phyloP scores from a whole-genome alignment of 1,284 basidiomycete genomes.

The Phylloboletellus chloephorus region DNA sequence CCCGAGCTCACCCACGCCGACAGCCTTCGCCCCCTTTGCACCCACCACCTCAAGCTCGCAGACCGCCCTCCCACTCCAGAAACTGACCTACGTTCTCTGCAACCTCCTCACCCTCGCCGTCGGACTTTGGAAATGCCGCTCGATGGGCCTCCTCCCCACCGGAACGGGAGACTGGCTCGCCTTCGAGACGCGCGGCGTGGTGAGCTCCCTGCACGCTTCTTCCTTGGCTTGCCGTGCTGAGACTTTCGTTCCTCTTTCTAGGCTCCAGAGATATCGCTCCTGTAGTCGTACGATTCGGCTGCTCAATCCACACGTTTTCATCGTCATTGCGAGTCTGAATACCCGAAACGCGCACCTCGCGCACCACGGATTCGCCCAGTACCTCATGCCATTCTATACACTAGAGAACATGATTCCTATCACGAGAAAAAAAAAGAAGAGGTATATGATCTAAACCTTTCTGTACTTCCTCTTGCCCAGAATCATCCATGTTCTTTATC shows the following conservation, averaged over 20 bases:
- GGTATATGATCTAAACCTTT: conserved; percentile 17
- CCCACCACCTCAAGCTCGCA: conserved; percentile 43
- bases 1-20: neutral
- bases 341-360: neutral
- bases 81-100: conserved; percentile 62
- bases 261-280: conserved; percentile 29
- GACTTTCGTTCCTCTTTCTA: conserved; percentile 3
- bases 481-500: conserved; percentile 17
- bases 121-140: conserved; percentile 85
- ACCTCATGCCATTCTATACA: conserved; percentile 10
- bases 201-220: conserved; percentile 35
- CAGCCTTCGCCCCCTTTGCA: conserved; percentile 65
- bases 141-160: conserved; percentile 84
- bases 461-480: conserved; percentile 18
- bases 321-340: too few relatives aligned
- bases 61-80: conserved; percentile 57
- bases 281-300: neutral
- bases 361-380: conserved; percentile 11
- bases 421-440: conserved; percentile 12
- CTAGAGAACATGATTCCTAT: conserved; percentile 19
- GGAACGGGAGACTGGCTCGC: conserved; percentile 90
- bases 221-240: neutral
- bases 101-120: conserved; percentile 72
- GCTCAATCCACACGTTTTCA: conserved; percentile 4
- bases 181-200: conserved; percentile 74